Evolutionary conservation across 2,329 filamentous ascomycete species (phyloP).

Genomic region (Blastomyces parvus): DNA sequence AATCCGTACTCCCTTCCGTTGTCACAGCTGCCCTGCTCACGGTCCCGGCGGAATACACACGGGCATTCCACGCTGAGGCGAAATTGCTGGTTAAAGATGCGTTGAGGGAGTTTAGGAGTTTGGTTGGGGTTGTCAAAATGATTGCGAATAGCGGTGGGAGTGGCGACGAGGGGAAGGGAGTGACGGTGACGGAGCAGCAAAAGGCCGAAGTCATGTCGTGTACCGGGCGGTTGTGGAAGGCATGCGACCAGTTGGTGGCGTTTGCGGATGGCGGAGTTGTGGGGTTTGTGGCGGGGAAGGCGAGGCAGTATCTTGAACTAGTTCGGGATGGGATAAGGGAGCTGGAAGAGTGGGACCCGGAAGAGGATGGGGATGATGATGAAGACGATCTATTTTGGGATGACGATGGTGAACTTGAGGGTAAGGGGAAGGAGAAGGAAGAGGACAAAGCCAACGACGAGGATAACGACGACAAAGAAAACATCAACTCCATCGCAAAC

Average conservation of each 20-base stretch:
- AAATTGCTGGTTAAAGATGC: slow-evolving; percentile 50
- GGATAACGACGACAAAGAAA: slow-evolving; percentile 17
- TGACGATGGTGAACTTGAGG: slow-evolving; percentile 16
- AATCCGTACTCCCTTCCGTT: slow-evolving; percentile 63
- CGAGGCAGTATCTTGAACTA: slow-evolving; percentile 62
- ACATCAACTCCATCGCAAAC: slow-evolving; percentile 26
- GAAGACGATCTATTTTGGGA: slow-evolving; percentile 27
- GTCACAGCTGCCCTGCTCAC: slow-evolving; percentile 62
- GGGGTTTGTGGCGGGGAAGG: slow-evolving; percentile 60
- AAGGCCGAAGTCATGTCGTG: slow-evolving; percentile 51
- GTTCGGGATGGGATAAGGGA: slow-evolving; percentile 77
- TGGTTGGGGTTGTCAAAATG: slow-evolving; percentile 51
- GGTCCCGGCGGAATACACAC: slow-evolving; percentile 52
- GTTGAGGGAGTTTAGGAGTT: slow-evolving; percentile 51
- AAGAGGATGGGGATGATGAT: slow-evolving; percentile 53
- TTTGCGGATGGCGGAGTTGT: slow-evolving; percentile 59
- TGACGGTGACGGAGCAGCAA: slow-evolving; percentile 23
- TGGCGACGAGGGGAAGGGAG: not conserved
- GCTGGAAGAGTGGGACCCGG: slow-evolving; percentile 77
- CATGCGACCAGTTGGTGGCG: slow-evolving; percentile 62
- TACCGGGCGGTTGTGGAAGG: slow-evolving; percentile 74
- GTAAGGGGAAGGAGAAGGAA: slow-evolving; percentile 12
- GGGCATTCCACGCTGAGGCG: slow-evolving; percentile 54
- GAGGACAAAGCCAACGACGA: slow-evolving; percentile 19
- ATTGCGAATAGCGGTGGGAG: slow-evolving; percentile 37